Evolutionary conservation across 495 filamentous ascomycete species (phyloP).

Genomic region (Penicillium riverlandense): DNA sequence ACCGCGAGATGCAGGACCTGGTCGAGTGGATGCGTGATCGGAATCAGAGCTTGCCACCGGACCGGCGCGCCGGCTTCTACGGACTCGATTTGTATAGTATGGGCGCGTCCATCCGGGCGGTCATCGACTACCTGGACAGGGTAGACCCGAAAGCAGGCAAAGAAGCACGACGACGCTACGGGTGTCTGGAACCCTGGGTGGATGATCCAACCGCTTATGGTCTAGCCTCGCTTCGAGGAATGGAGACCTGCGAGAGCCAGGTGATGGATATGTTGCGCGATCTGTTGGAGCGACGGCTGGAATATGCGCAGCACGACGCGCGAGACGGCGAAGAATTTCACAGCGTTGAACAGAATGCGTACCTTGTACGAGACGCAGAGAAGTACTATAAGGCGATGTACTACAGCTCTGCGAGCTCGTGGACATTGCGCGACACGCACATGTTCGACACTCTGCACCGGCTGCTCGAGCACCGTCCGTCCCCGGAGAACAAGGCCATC

Average conservation of each 20-base stretch:
- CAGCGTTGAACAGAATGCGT: constrained; percentile 48
- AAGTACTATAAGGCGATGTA: constrained; percentile 55
- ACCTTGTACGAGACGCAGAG: constrained; percentile 49
- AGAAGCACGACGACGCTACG: constrained; percentile 38
- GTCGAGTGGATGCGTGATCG: constrained; percentile 49
- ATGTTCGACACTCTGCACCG: constrained; percentile 50
- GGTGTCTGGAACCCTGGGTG: constrained; percentile 42
- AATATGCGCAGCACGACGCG: constrained; percentile 25
- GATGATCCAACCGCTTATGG: constrained; percentile 49
- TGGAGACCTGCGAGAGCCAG: constrained; percentile 41
- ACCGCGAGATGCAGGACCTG: constrained; percentile 46
- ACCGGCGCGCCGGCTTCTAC: constrained; percentile 42
- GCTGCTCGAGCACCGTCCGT: constrained; percentile 35
- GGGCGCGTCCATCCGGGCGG: constrained; percentile 42
- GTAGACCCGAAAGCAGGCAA: constrained; percentile 41
- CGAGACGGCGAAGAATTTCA: constrained; percentile 46
- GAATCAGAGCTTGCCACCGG: constrained; percentile 26
- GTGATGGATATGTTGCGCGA: constrained; percentile 42
- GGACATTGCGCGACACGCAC: constrained; percentile 52
- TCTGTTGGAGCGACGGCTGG: constrained; percentile 35
- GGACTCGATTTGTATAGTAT: constrained; percentile 52
- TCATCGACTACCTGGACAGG: constrained; percentile 46
- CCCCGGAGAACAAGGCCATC: constrained; percentile 37
- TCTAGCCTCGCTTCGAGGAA: constrained; percentile 34
- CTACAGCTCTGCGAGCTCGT: constrained; percentile 46